Evolutionary conservation across 1,139 yeast species (phyloP).

Genomic region (Zhuliangozyma blackwelliae): DNA sequence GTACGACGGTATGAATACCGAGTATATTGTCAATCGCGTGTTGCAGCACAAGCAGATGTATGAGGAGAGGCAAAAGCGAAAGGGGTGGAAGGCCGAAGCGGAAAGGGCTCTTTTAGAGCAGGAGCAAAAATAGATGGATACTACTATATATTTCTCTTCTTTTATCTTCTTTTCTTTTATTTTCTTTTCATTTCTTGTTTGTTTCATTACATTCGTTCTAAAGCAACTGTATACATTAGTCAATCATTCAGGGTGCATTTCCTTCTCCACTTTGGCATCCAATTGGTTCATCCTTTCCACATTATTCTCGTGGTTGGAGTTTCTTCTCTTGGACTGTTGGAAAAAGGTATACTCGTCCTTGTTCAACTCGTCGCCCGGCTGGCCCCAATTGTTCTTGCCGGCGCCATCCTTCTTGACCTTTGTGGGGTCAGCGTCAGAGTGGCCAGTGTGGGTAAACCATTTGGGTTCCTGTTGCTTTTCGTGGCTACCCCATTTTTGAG

Average conservation of each 20-base stretch:
- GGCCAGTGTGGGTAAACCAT: constrained; percentile 76
- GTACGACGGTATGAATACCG: constrained; percentile 58
- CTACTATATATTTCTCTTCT: neutral
- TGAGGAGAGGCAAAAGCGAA: constrained; percentile 74
- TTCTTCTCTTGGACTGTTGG: constrained; percentile 31
- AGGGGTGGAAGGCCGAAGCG: constrained; percentile 65
- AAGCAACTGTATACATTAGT: neutral
- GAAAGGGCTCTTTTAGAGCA: constrained; percentile 26
- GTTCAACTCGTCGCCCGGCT: constrained; percentile 60
- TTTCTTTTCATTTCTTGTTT: no score
- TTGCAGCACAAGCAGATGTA: constrained; percentile 59
- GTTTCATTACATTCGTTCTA: neutral
- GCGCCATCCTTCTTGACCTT: constrained; percentile 81
- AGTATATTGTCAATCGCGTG: constrained; percentile 65
- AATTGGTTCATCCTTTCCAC: constrained; percentile 23
- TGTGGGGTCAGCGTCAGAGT: constrained; percentile 62
- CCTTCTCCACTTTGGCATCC: constrained; percentile 21
- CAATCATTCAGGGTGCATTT: constrained; percentile 4
- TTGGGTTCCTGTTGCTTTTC: constrained; percentile 54
- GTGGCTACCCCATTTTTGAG: constrained; percentile 72
- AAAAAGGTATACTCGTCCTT: constrained; percentile 28
- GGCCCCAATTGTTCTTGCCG: constrained; percentile 78
- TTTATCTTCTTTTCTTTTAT: no score
- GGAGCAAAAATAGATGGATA: constrained; percentile 7
- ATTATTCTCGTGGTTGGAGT: constrained; percentile 37